A percentile compares a stretch with the other conserved stretches of the same genome.
Conservation (phyloP, 2,329 filamentous ascomycete species). For the Pseudocercospora macadamiae region DNA sequence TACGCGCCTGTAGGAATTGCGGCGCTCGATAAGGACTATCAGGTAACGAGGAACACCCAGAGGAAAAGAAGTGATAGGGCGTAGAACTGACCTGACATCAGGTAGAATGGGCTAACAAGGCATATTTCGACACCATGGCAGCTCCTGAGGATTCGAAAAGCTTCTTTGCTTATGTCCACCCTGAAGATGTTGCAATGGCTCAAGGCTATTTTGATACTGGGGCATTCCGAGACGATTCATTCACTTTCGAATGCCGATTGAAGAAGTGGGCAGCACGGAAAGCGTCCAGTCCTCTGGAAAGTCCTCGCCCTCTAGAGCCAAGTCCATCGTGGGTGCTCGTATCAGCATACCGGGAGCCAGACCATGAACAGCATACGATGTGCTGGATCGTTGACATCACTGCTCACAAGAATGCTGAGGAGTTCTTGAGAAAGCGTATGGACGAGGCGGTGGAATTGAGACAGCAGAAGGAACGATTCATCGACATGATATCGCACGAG, state of each 20-base stretch:
- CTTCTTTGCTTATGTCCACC: conserved; percentile 21
- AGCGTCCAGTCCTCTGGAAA: conserved; percentile 16
- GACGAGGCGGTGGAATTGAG: conserved; percentile 44
- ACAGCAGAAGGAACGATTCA: conserved; percentile 35
- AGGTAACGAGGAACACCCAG: too few species aligned
- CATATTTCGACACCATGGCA: conserved; percentile 23
- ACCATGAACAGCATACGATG: conserved; percentile 24
- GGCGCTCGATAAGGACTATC: neutral
- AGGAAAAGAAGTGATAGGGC: neutral
- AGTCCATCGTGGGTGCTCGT: conserved; percentile 25
- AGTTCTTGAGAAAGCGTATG: conserved; percentile 42
- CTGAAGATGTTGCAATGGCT: conserved; percentile 21
- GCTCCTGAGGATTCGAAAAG: conserved; percentile 17
- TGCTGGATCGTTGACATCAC: conserved; percentile 47
- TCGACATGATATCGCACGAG: conserved; percentile 43
- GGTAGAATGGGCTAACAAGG: conserved; percentile 27
- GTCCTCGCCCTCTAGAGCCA: conserved; percentile 8
- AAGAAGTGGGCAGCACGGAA: conserved; percentile 19
- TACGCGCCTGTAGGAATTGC: conserved; percentile 22
- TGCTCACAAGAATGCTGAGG: conserved; percentile 49
- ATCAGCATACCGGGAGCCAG: conserved; percentile 19
- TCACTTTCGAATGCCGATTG: conserved; percentile 27
- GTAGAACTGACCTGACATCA: conserved; percentile 14
- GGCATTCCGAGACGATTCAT: conserved; percentile 18
- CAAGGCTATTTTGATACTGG: conserved; percentile 17